Percentiles rank a stretch among this genome's conserved stretches.
Evolutionary conservation across 2,329 filamentous ascomycete genomes (phyloP).

Genomic region (Ophiostoma sp.): DNA sequence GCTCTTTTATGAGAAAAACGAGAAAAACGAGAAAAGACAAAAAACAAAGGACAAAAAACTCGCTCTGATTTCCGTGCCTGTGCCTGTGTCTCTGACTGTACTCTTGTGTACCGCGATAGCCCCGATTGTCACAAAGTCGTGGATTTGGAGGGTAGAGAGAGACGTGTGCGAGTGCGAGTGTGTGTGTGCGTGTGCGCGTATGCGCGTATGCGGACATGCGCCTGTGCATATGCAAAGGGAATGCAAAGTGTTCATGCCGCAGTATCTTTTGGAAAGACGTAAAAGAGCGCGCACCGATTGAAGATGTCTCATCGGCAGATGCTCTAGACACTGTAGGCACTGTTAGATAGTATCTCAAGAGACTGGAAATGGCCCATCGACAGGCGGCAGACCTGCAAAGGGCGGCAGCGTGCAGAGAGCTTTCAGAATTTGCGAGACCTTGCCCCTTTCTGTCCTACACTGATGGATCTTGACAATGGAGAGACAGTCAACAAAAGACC

Average conservation of each 20-base stretch:
- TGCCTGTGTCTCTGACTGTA: constrained; percentile 5
- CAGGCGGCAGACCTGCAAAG: not conserved
- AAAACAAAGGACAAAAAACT: no score
- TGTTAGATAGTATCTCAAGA: no score
- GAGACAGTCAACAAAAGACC: not conserved
- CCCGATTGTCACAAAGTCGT: not conserved
- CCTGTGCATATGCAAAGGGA: not conserved
- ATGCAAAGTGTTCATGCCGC: not conserved
- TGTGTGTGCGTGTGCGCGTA: not conserved
- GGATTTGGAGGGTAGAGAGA: constrained; percentile 10
- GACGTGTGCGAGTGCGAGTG: not conserved
- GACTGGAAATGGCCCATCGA: not conserved
- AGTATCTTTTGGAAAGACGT: not conserved
- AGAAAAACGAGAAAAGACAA: no score
- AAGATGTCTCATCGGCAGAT: no score
- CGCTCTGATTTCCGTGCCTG: not conserved
- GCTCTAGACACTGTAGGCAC: no score
- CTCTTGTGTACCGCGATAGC: not conserved
- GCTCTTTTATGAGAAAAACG: no score
- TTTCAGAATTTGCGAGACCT: constrained; percentile 11
- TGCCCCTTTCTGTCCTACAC: constrained; percentile 14
- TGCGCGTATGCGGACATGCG: constrained; percentile 2
- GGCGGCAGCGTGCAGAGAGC: not conserved
- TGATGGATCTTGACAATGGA: not conserved
- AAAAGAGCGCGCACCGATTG: no score